Evolutionary conservation across 768 basidiomycete genomes (phyloP).

Genomic region (Russula sp.): DNA sequence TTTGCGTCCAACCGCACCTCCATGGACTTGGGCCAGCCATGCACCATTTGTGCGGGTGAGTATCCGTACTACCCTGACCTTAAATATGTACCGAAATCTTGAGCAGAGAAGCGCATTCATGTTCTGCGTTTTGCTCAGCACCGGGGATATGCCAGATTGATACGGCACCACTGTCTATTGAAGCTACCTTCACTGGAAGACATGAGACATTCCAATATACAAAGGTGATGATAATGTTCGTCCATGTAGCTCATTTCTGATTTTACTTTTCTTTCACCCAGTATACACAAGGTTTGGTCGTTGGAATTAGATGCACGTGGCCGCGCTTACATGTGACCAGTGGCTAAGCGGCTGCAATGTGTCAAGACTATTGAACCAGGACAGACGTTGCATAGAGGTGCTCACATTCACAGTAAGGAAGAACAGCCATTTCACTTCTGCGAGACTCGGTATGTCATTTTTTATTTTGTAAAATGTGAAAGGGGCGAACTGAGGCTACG

Average conservation of each 20-base stretch:
- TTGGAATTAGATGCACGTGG: not conserved
- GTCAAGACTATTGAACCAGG: conserved; percentile 40
- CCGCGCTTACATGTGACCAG: conserved; percentile 25
- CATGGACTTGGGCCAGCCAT: conserved; percentile 37
- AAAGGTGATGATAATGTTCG: conserved; percentile 34
- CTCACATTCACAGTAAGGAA: conserved; percentile 43
- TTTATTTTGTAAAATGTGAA: not conserved
- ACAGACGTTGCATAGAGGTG: conserved; percentile 36
- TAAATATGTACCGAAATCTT: not conserved
- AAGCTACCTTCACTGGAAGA: conserved; percentile 52
- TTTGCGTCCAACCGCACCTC: conserved; percentile 45
- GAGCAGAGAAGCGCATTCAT: conserved; percentile 45
- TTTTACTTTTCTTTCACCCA: conserved; percentile 19
- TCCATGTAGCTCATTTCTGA: not conserved
- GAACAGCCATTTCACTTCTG: conserved; percentile 46
- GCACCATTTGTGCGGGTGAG: conserved; percentile 53
- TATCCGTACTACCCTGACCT: not conserved
- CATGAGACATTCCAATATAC: conserved; percentile 61
- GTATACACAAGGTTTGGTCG: conserved; percentile 46
- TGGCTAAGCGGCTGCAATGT: conserved; percentile 44
- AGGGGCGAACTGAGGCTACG: not conserved
- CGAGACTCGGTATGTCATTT: conserved; percentile 34
- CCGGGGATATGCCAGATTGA: conserved; percentile 53
- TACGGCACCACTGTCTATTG: conserved; percentile 49
- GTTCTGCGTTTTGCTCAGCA: conserved; percentile 35